Percentiles rank a stretch among this genome's conserved stretches.
Conservation (phyloP, 1,139 yeast species). For the Saccharomyces hybrid region DNA sequence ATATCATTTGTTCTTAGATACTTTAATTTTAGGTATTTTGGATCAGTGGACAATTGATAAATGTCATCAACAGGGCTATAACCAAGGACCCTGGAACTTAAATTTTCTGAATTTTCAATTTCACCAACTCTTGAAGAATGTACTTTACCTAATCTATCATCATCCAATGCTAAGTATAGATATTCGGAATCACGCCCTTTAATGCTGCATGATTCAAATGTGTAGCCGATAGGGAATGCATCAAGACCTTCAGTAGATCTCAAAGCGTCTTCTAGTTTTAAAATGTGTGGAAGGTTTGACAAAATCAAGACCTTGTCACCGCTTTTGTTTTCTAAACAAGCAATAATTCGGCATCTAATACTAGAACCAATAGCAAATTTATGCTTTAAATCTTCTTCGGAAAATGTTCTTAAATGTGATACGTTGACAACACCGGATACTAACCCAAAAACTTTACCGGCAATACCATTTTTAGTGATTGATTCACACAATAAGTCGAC, state of each 20-base stretch:
- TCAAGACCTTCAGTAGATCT: constrained; percentile 36
- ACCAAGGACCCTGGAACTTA: constrained; percentile 69
- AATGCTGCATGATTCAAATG: constrained; percentile 55
- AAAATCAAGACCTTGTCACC: constrained; percentile 56
- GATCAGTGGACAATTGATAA: constrained; percentile 62
- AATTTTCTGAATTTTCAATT: constrained; percentile 41
- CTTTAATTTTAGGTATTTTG: constrained; percentile 52
- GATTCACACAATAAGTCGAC: constrained; percentile 69
- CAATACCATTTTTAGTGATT: constrained; percentile 53
- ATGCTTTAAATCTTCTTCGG: constrained; percentile 46
- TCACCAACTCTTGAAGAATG: constrained; percentile 63
- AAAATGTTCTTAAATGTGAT: constrained; percentile 52
- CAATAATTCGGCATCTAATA: constrained; percentile 63
- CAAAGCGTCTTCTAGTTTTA: constrained; percentile 28
- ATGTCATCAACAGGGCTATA: constrained; percentile 59
- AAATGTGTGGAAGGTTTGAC: constrained; percentile 54
- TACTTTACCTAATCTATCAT: constrained; percentile 54
- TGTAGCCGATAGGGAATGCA: constrained; percentile 73
- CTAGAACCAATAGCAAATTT: constrained; percentile 59
- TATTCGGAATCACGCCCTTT: constrained; percentile 51
- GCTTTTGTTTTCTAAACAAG: constrained; percentile 43
- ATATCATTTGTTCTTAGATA: constrained; percentile 65
- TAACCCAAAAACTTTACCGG: constrained; percentile 61
- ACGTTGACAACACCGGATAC: constrained; percentile 65
- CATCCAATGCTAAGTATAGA: constrained; percentile 51